A percentile compares a stretch with the other conserved stretches of the same genome.
phyloP scores from a whole-genome alignment of 805 yeast species.

The Priceomyces castillae region DNA sequence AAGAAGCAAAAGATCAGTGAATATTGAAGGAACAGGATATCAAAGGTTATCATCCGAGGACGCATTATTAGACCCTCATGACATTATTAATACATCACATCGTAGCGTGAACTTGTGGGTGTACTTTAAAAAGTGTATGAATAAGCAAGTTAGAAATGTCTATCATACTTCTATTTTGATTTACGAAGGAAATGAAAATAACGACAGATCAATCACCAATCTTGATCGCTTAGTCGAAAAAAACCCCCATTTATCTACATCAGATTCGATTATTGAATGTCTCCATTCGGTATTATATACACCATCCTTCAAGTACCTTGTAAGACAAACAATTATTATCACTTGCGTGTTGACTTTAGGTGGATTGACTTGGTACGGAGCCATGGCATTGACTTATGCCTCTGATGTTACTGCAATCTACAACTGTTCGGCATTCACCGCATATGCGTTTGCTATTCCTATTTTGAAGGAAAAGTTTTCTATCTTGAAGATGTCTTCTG shows the following conservation, averaged over 20 bases:
- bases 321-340: conserved; percentile 41
- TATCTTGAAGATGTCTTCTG: conserved; percentile 63
- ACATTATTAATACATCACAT: conserved; percentile 15
- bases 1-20: conserved; percentile 10
- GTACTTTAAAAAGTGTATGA: conserved; percentile 36
- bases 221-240: conserved; percentile 34
- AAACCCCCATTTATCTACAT: conserved; percentile 33
- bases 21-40: conserved; percentile 14
- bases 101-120: not conserved
- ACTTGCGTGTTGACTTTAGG: conserved; percentile 66
- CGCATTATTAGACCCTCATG: conserved; percentile 20
- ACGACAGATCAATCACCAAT: conserved; percentile 30
- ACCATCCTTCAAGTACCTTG: conserved; percentile 49
- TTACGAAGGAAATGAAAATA: conserved; percentile 40
- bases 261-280: conserved; percentile 33
- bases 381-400: conserved; percentile 77
- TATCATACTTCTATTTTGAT: conserved; percentile 43
- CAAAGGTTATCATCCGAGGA: conserved; percentile 32
- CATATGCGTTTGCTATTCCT: conserved; percentile 79
- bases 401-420: conserved; percentile 88
- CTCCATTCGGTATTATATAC: conserved; percentile 36
- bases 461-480: conserved; percentile 64
- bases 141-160: conserved; percentile 43
- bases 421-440: conserved; percentile 87
- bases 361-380: conserved; percentile 82